These are phyloP conservation scores for Pseudogymnoascus sp. DNA, from an alignment of 2,329 filamentous ascomycete species.

Conservation along the genomic window DNA sequence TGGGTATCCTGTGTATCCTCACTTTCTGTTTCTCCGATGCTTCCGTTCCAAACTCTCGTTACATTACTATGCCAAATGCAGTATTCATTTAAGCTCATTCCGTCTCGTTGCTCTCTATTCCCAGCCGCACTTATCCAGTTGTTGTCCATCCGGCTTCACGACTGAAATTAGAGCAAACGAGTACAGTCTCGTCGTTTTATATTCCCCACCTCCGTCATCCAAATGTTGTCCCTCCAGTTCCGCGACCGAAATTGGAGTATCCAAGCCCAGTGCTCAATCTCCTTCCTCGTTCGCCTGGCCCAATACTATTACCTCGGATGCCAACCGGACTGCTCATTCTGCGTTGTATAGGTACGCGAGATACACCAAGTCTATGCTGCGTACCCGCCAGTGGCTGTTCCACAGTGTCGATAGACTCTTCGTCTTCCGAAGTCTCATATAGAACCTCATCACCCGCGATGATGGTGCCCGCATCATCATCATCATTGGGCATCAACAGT, in stretches of 20 bases:
- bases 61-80: not conserved
- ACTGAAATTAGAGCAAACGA: slow-evolving; percentile 25
- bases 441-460: slow-evolving; percentile 19
- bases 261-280: slow-evolving; percentile 28
- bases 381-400: slow-evolving; percentile 16
- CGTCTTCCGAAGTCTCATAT: slow-evolving; percentile 16
- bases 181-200: slow-evolving; percentile 18
- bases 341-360: slow-evolving; percentile 14
- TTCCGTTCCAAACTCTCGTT: not conserved
- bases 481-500: slow-evolving; percentile 13
- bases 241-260: slow-evolving; percentile 25
- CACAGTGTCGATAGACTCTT: slow-evolving; percentile 21
- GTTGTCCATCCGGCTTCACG: slow-evolving; percentile 27
- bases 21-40: not conserved
- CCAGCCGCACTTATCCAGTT: slow-evolving; percentile 15
- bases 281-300: slow-evolving; percentile 24
- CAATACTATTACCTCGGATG: slow-evolving; percentile 23
- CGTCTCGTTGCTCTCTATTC: not conserved
- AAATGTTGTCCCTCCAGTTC: slow-evolving; percentile 28
- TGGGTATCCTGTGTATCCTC: not conserved
- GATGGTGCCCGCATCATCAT: slow-evolving; percentile 18
- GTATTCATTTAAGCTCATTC: not conserved
- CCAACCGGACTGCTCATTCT: slow-evolving; percentile 28
- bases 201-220: not conserved
- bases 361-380: slow-evolving; percentile 6